These are phyloP conservation scores for Trichosporon ovoides DNA, from an alignment of 1,284 basidiomycete species.

Conservation along the genomic window DNA sequence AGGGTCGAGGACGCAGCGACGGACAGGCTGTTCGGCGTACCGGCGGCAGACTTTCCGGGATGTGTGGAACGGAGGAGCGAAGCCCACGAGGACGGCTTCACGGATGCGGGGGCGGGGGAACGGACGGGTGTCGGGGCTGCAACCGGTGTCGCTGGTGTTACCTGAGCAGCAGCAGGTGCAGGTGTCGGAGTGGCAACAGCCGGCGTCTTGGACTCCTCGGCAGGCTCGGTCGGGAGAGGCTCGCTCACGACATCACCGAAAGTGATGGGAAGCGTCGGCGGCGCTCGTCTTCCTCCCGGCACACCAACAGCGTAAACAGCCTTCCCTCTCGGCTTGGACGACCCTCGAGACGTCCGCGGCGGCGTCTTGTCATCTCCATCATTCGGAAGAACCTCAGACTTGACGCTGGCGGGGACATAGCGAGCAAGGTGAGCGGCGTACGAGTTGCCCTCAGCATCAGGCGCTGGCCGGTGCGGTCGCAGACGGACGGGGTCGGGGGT, in stretches of 20 bases:
- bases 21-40: conserved; percentile 20
- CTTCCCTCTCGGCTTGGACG: conserved; percentile 19
- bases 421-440: conserved; percentile 17
- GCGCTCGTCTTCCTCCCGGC: conserved; percentile 6
- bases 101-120: background rate
- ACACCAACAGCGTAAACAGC: conserved; percentile 21
- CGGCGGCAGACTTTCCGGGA: background rate
- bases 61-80: conserved; percentile 55
- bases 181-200: conserved; percentile 4
- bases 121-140: conserved; percentile 11
- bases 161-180: background rate
- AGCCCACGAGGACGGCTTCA: conserved; percentile 62
- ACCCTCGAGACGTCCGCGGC: conserved; percentile 8
- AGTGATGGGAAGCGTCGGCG: background rate
- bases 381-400: conserved; percentile 14
- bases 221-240: background rate
- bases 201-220: background rate
- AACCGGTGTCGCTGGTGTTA: background rate
- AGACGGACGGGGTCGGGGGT: conserved; percentile 13
- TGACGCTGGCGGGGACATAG: conserved; percentile 17
- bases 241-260: conserved; percentile 1
- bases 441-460: conserved; percentile 15
- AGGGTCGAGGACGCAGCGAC: conserved; percentile 26
- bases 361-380: conserved; percentile 11
- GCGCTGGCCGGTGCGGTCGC: conserved; percentile 18